Base-by-base conservation (phyloP, 2,329 filamentous ascomycete species). In the Colletotrichum sp. region DNA sequence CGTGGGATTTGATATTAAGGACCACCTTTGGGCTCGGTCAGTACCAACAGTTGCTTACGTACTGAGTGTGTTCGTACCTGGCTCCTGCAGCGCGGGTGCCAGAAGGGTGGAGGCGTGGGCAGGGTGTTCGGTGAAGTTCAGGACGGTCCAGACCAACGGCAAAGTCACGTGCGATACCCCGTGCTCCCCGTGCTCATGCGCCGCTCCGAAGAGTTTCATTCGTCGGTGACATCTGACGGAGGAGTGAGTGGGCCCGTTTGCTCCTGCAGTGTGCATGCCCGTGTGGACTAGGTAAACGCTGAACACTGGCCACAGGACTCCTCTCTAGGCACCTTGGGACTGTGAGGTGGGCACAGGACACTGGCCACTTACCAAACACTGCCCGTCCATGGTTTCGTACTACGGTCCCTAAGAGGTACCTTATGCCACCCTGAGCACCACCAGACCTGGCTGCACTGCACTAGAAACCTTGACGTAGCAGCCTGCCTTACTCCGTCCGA, bases 401-500 rank as follows among this genome's bases (percentile, higher is more conserved):
- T 63, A 59, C 63, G 44, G n/a, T 52, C 44, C 44, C 57, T 18
- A 62, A 62, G 59, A 18, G 36, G 36, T 49, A 49, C 39, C 39
- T 49, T 49, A 52, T 21, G 44, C n/a, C 44, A 52, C 44, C 44
- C 44, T 52, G 44, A 52, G 44, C 44, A 52, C 44, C n/a, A 52
- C 6, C 44, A 21, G 44, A 59, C 55, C 55, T 28, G 26, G 8
- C 55, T 62, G 59, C 60, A 32, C 34, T 57, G 70, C 73, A 60
- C 73, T 76, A 69, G 69, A 73, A 74, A 28, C 65, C 75, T 77
- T 77, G 75, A 77, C 75, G 75, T 77, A 75, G 75, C 65, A 71
- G 75, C 75, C 71, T 77, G 71, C 75, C 71, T 75, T 66, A 62
- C 71, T 76, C 73, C 73, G 70, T 64, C 70, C 73, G 73, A 72